phyloP scores from a whole-genome alignment of 352 stramenopile species.

The Blastocystis sp. region DNA sequence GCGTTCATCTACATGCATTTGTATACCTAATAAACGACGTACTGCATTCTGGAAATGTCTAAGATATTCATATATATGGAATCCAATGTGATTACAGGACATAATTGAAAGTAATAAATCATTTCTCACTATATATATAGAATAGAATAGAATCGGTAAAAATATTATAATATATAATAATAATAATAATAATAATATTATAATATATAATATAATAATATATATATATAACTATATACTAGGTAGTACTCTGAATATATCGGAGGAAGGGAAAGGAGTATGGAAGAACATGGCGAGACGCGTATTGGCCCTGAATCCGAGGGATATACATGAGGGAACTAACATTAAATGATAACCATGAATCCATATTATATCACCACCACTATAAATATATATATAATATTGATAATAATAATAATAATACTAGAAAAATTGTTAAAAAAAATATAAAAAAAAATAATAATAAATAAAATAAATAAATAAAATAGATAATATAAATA shows the following conservation, averaged over 20 bases:
- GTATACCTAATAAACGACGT: constrained; percentile 71
- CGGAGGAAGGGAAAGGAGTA: constrained; percentile 85
- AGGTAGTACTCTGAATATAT: constrained; percentile 86
- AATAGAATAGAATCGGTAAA: background rate
- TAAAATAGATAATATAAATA: too few species aligned
- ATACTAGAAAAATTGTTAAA: too few species aligned
- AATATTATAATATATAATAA: too few species aligned
- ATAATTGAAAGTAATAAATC: constrained; percentile 67
- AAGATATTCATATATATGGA: constrained; percentile 73
- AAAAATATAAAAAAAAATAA: too few species aligned
- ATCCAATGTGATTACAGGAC: constrained; percentile 68
- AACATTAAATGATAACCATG: constrained; percentile 92
- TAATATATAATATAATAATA: too few species aligned
- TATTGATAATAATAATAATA: too few species aligned
- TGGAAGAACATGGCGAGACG: constrained; percentile 90
- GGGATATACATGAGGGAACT: constrained; percentile 75
- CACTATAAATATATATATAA: constrained; percentile 48
- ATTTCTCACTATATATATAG: constrained; percentile 46
- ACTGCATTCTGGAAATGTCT: constrained; percentile 69
- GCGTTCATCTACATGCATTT: constrained; percentile 67
- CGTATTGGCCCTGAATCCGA: constrained; percentile 60
- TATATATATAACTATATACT: too few species aligned
- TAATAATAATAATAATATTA: too few species aligned
- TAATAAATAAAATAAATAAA: too few species aligned
- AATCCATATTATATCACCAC: constrained; percentile 76